Conservation (phyloP, 192 early-diverging fungal genomes). For the Linnemannia exigua region DNA sequence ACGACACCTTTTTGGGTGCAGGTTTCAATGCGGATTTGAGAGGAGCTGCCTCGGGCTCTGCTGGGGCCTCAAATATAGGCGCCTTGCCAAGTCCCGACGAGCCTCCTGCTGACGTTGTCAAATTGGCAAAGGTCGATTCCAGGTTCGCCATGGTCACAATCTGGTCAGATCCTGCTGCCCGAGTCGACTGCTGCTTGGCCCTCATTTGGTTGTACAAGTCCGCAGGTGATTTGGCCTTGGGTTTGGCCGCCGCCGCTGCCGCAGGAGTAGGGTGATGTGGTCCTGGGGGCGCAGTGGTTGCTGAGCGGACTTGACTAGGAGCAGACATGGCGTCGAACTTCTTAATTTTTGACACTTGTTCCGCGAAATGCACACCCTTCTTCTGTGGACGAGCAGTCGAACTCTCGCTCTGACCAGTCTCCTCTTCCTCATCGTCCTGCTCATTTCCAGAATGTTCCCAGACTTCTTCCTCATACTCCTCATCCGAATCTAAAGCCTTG, state of each 20-base stretch:
- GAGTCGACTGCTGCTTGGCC: constrained; percentile 34
- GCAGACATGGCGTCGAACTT: constrained; percentile 6
- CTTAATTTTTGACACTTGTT: constrained; percentile 33
- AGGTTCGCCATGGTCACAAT: constrained; percentile 41
- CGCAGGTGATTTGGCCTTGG: constrained; percentile 44
- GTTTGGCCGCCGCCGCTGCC: neutral
- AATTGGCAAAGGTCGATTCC: constrained; percentile 32
- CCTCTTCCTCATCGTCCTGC: constrained; percentile 57
- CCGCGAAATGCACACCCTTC: constrained; percentile 45
- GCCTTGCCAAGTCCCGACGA: neutral
- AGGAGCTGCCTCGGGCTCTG: constrained; percentile 41
- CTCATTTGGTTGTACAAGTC: constrained; percentile 46
- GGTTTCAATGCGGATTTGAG: constrained; percentile 39
- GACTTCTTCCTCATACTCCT: constrained; percentile 58
- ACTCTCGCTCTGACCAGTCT: constrained; percentile 54
- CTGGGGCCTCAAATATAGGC: constrained; percentile 19
- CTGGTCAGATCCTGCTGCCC: constrained; percentile 11
- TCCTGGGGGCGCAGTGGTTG: neutral
- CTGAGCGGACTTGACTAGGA: neutral
- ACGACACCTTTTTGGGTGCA: constrained; percentile 29
- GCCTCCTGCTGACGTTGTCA: constrained; percentile 4
- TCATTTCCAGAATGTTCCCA: constrained; percentile 61
- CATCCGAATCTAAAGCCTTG: constrained; percentile 56
- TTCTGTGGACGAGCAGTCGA: neutral
- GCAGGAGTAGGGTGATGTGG: neutral